Conservation (phyloP, 768 basidiomycete species). For the Psilocybe azurescens region DNA sequence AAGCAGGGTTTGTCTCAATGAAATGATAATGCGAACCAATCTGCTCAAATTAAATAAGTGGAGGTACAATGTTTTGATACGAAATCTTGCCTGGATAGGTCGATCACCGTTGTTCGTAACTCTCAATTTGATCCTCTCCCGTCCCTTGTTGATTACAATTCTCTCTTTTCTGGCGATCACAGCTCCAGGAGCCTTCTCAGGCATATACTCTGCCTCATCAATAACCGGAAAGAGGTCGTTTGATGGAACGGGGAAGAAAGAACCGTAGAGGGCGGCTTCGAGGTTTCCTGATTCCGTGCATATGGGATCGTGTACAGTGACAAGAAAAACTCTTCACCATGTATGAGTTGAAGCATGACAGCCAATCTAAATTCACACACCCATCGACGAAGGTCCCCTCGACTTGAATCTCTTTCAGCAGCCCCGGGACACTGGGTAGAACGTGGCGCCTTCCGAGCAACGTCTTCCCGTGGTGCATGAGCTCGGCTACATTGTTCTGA, state of each 20-base stretch:
- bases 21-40: slow-evolving; percentile 97
- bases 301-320: slow-evolving; percentile 95
- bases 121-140: slow-evolving; percentile 68
- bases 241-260: slow-evolving; percentile 85
- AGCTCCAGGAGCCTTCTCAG: slow-evolving; percentile 73
- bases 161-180: slow-evolving; percentile 67
- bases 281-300: slow-evolving; percentile 83
- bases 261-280: slow-evolving; percentile 88
- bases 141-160: slow-evolving; percentile 78
- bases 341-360: neutral
- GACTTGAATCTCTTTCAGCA: slow-evolving; percentile 89
- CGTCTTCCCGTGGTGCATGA: slow-evolving; percentile 94
- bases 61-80: slow-evolving; percentile 6
- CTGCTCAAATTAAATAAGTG: slow-evolving; percentile 39
- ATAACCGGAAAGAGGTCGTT: slow-evolving; percentile 65
- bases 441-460: slow-evolving; percentile 91
- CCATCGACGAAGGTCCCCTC: slow-evolving; percentile 92
- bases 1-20: slow-evolving; percentile 82
- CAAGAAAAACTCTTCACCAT: slow-evolving; percentile 79
- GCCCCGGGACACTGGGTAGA: slow-evolving; percentile 74
- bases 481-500: slow-evolving; percentile 76
- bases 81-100: slow-evolving; percentile 76
- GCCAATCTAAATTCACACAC: slow-evolving; percentile 42
- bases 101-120: slow-evolving; percentile 94
- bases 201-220: slow-evolving; percentile 52